Evolutionary conservation across 2,329 filamentous ascomycete species (phyloP).

Genomic region (Aureobasidium sp.): DNA sequence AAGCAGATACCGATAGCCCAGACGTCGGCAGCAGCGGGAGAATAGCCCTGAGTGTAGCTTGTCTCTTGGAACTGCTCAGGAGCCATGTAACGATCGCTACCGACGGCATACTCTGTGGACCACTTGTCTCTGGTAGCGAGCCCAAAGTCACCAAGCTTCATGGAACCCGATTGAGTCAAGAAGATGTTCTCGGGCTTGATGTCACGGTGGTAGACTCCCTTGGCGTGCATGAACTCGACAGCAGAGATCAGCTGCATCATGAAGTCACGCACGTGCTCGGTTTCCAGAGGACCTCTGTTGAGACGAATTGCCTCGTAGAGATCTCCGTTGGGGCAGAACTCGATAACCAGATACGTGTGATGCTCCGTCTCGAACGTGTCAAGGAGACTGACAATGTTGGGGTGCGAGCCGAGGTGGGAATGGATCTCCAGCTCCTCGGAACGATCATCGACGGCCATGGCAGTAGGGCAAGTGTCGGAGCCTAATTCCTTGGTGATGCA

Average conservation of each 20-base stretch:
- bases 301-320: constrained; percentile 94
- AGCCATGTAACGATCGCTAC: constrained; percentile 98
- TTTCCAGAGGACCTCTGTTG: constrained; percentile 80
- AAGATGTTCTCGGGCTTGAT: constrained; percentile 99
- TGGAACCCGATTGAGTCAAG: constrained; percentile 69
- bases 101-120: constrained; percentile 88
- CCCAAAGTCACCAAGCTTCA: constrained; percentile 97
- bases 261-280: constrained; percentile 92
- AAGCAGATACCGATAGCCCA: constrained; percentile 97
- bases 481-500: constrained; percentile 69
- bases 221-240: constrained; percentile 80
- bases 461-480: constrained; percentile 46
- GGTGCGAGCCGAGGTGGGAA: constrained; percentile 65
- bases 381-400: constrained; percentile 88
- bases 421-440: constrained; percentile 77
- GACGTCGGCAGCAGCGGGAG: constrained; percentile 84
- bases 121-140: constrained; percentile 81
- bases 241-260: constrained; percentile 91
- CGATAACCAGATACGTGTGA: constrained; percentile 85
- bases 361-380: constrained; percentile 86
- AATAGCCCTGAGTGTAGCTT: constrained; percentile 61
- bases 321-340: constrained; percentile 92
- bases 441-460: constrained; percentile 69
- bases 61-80: constrained; percentile 94
- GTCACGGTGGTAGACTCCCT: constrained; percentile 90